Evolutionary conservation across 352 stramenopile genomes (phyloP).

Genomic region (Phytophthora pseudosyringae): DNA sequence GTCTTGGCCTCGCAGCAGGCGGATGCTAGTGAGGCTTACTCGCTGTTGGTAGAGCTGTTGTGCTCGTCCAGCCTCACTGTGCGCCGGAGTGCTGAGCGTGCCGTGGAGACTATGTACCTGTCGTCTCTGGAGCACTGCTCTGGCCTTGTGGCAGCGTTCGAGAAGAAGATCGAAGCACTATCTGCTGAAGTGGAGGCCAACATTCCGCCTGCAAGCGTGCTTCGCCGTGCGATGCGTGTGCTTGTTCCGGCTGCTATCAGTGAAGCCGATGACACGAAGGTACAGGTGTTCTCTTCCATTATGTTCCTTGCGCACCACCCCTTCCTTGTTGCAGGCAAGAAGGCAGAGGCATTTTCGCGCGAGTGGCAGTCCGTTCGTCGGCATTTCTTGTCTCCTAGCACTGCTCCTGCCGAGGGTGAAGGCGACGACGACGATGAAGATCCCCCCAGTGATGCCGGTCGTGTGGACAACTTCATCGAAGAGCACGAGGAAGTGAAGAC

Average conservation of each 20-base stretch:
- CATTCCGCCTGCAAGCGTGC: conserved; percentile 57
- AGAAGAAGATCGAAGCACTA: conserved; percentile 59
- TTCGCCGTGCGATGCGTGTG: conserved; percentile 67
- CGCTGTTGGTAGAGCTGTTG: conserved; percentile 65
- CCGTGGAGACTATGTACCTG: conserved; percentile 57
- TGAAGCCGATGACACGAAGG: conserved; percentile 41
- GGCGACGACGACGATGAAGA: conserved; percentile 58
- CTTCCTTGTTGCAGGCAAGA: conserved; percentile 69
- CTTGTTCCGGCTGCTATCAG: conserved; percentile 53
- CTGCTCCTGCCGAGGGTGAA: conserved; percentile 21
- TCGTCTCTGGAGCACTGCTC: conserved; percentile 65
- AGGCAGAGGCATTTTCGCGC: conserved; percentile 49
- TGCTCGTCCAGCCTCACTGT: conserved; percentile 55
- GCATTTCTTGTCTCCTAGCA: conserved; percentile 52
- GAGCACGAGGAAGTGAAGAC: conserved; percentile 67
- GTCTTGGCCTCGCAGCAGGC: conserved; percentile 71
- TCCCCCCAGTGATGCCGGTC: conserved; percentile 58
- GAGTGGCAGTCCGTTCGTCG: conserved; percentile 76
- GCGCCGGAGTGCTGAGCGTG: conserved; percentile 53
- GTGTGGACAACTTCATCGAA: conserved; percentile 83
- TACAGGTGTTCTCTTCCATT: conserved; percentile 53
- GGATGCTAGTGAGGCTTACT: conserved; percentile 56
- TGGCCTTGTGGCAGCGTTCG: conserved; percentile 58
- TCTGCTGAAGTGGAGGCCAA: conserved; percentile 48
- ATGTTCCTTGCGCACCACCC: conserved; percentile 78